A percentile compares a stretch with the other conserved stretches of the same genome.
phyloP scores from a whole-genome alignment of 2,329 filamentous ascomycete species.

The Exophiala sp. region DNA sequence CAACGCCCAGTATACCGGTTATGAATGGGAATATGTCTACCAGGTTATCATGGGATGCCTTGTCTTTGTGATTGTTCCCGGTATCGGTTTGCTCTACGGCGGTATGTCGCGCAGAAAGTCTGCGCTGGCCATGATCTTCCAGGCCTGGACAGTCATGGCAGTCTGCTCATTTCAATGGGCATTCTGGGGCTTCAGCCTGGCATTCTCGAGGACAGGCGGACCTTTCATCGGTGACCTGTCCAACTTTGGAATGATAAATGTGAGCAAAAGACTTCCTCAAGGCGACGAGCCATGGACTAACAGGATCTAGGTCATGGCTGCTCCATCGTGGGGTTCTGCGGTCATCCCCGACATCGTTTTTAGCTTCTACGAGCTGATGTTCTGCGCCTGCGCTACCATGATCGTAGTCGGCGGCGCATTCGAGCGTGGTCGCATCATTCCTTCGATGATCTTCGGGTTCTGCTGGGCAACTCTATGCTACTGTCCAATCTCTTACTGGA shows the following conservation, averaged over 20 bases:
- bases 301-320: slow-evolving; percentile 36
- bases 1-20: slow-evolving; percentile 56
- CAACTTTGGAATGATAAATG: slow-evolving; percentile 61
- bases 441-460: slow-evolving; percentile 67
- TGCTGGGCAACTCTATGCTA: slow-evolving; percentile 70
- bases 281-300: slow-evolving; percentile 31
- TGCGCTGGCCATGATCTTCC: slow-evolving; percentile 60
- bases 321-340: slow-evolving; percentile 56
- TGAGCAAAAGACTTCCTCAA: slow-evolving; percentile 69
- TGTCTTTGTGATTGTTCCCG: slow-evolving; percentile 65
- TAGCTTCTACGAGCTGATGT: slow-evolving; percentile 63
- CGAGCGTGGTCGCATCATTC: slow-evolving; percentile 61
- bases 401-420: slow-evolving; percentile 64
- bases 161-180: slow-evolving; percentile 53
- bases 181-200: slow-evolving; percentile 64
- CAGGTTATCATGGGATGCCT: slow-evolving; percentile 57
- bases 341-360: slow-evolving; percentile 64
- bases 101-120: slow-evolving; percentile 62
- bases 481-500: slow-evolving; percentile 68
- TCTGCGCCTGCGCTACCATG: slow-evolving; percentile 55
- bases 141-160: slow-evolving; percentile 57
- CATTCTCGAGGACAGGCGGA: slow-evolving; percentile 58
- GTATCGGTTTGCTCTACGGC: slow-evolving; percentile 63
- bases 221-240: slow-evolving; percentile 62
- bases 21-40: slow-evolving; percentile 61